A percentile compares a stretch with the other conserved stretches of the same genome.
These are phyloP conservation scores for Podaxis rugospora DNA, from an alignment of 768 basidiomycete genomes.

Conservation along the genomic window DNA sequence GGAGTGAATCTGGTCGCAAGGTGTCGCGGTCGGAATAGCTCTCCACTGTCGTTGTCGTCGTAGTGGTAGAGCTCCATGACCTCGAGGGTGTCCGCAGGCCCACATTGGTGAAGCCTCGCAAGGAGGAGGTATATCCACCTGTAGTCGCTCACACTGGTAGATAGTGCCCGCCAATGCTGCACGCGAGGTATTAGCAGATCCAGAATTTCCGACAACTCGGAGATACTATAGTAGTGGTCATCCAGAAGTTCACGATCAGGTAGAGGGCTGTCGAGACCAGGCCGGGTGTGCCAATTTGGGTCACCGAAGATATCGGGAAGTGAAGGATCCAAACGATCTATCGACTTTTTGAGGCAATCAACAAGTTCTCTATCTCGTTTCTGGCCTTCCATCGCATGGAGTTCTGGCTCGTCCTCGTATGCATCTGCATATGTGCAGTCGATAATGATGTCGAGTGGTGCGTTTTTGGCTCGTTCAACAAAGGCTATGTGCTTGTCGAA, in stretches of 20 bases:
- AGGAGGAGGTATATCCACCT: conserved; percentile 43
- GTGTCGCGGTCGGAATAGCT: conserved; percentile 34
- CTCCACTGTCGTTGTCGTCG: conserved; percentile 37
- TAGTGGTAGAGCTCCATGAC: conserved; percentile 52
- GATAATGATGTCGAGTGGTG: conserved; percentile 51
- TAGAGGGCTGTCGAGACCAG: conserved; percentile 7
- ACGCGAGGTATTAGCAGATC: conserved; percentile 49
- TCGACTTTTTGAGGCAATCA: conserved; percentile 9
- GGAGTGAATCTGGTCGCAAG: conserved; percentile 39
- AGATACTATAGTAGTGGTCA: conserved; percentile 23
- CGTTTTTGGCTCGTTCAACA: conserved; percentile 49
- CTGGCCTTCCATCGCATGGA: conserved; percentile 11
- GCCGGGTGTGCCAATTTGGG: neutral
- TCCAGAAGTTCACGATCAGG: conserved; percentile 9
- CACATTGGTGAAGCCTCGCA: conserved; percentile 33
- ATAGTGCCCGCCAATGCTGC: conserved; percentile 48
- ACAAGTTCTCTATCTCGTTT: conserved; percentile 18
- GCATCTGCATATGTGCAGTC: conserved; percentile 34
- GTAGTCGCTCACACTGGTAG: conserved; percentile 42
- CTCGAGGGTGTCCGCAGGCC: conserved; percentile 51
- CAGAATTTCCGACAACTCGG: conserved; percentile 31
- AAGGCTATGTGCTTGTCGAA: conserved; percentile 40
- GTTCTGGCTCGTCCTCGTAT: conserved; percentile 22
- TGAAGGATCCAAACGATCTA: conserved; percentile 8
- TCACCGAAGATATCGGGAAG: conserved; percentile 1